Conservation (phyloP, 2,329 filamentous ascomycete species). For the Colletotrichum gigasporum region DNA sequence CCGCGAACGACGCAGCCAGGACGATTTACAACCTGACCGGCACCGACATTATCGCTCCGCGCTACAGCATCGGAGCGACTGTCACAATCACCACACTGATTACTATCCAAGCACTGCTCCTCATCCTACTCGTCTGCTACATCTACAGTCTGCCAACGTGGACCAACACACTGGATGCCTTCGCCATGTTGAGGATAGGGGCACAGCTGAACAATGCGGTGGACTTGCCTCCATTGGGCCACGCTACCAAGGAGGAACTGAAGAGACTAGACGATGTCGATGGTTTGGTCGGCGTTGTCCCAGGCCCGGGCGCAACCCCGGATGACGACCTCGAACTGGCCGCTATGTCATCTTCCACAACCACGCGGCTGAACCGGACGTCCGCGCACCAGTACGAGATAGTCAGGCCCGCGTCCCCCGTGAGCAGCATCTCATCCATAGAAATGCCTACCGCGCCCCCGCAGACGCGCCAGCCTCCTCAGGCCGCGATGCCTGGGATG, state of each 20-base stretch:
- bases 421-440: slow-evolving; percentile 3
- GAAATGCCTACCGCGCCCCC: background rate
- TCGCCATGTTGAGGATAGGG: slow-evolving; percentile 28
- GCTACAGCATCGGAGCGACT: background rate
- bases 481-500: slow-evolving; percentile 12
- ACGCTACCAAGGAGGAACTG: background rate
- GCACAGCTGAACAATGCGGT: background rate
- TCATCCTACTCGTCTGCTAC: slow-evolving; percentile 21
- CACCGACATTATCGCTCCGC: slow-evolving; percentile 8
- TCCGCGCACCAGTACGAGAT: slow-evolving; percentile 18
- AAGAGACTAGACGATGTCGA: slow-evolving; percentile 9
- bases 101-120: slow-evolving; percentile 16
- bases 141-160: slow-evolving; percentile 30
- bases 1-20: slow-evolving; percentile 24
- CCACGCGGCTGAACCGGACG: background rate
- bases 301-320: background rate
- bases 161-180: slow-evolving; percentile 27
- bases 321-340: slow-evolving; percentile 22
- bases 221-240: slow-evolving; percentile 2
- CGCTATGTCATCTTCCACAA: background rate
- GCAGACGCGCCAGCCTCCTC: background rate
- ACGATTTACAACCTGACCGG: slow-evolving; percentile 27
- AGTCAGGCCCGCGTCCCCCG: slow-evolving; percentile 14
- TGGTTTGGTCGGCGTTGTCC: slow-evolving; percentile 13
- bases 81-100: slow-evolving; percentile 21